A percentile compares a stretch with the other conserved stretches of the same genome.
Conservation (phyloP, 805 yeast species). For the Myxozyma monticola region DNA sequence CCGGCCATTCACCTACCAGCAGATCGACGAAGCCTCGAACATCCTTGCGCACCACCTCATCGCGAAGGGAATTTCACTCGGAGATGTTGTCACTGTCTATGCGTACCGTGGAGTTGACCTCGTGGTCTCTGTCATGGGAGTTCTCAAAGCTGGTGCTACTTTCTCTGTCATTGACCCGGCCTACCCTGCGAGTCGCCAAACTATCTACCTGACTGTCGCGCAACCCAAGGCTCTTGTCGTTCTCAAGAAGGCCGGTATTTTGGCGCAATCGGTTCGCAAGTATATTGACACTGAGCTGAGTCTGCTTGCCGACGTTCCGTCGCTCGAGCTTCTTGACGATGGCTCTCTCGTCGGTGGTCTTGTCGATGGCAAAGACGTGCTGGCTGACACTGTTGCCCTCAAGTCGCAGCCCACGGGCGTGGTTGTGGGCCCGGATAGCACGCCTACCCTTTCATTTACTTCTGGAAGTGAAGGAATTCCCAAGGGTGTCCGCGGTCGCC, state of each 20-base stretch:
- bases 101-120: slow-evolving; percentile 97
- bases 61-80: slow-evolving; percentile 75
- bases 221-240: slow-evolving; percentile 89
- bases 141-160: slow-evolving; percentile 96
- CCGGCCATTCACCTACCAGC: slow-evolving; percentile 77
- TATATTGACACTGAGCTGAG: slow-evolving; percentile 72
- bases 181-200: slow-evolving; percentile 97
- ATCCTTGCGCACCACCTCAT: slow-evolving; percentile 87
- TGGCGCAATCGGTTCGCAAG: slow-evolving; percentile 74
- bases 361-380: slow-evolving; percentile 48
- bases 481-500: slow-evolving; percentile 98
- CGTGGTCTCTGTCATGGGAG: slow-evolving; percentile 97
- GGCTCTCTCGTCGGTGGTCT: slow-evolving; percentile 62
- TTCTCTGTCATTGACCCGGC: slow-evolving; percentile 99
- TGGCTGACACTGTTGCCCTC: slow-evolving; percentile 48
- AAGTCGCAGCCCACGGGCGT: slow-evolving; percentile 73
- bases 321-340: slow-evolving; percentile 71
- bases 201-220: slow-evolving; percentile 88
- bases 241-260: slow-evolving; percentile 81
- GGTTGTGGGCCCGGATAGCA: slow-evolving; percentile 93
- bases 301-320: slow-evolving; percentile 72
- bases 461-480: slow-evolving; percentile 99
- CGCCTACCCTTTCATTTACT: slow-evolving; percentile 94
- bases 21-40: slow-evolving; percentile 90
- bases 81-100: slow-evolving; percentile 96